These are phyloP conservation scores for Stellera chamaejasme DNA, from an alignment of 345 rosid species.

Conservation along the genomic window DNA sequence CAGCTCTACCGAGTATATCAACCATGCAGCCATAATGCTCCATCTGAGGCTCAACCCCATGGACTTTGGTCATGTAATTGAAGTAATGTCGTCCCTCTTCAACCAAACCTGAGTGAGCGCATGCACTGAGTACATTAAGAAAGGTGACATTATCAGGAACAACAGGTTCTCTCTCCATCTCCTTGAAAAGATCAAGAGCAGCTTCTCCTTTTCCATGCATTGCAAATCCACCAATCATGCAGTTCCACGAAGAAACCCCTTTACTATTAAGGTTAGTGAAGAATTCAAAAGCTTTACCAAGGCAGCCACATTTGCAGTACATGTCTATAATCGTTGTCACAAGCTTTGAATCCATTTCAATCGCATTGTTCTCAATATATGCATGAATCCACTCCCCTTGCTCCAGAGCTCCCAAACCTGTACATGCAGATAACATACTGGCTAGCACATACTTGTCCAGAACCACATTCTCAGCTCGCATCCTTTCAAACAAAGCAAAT, in stretches of 20 bases:
- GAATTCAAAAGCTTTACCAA: constrained; percentile 33
- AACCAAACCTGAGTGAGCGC: constrained; percentile 38
- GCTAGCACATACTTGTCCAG: constrained; percentile 35
- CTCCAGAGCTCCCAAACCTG: constrained; percentile 32
- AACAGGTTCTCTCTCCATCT: constrained; percentile 23
- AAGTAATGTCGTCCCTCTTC: constrained; percentile 26
- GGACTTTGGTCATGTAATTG: constrained; percentile 18
- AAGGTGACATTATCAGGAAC: constrained; percentile 32
- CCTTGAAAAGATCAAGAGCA: constrained; percentile 27
- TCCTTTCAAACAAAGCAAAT: constrained; percentile 37
- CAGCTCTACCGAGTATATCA: constrained; percentile 39
- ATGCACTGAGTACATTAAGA: constrained; percentile 32
- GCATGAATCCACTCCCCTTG: constrained; percentile 34
- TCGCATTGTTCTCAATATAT: constrained; percentile 20
- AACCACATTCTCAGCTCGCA: constrained; percentile 25
- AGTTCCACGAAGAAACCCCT: constrained; percentile 31
- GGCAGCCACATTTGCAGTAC: constrained; percentile 43
- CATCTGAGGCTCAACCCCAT: constrained; percentile 19
- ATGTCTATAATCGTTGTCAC: constrained; percentile 37
- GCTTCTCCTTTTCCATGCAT: constrained; percentile 30
- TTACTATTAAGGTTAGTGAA: constrained; percentile 17
- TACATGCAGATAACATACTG: constrained; percentile 33
- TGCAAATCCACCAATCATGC: constrained; percentile 40
- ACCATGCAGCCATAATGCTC: constrained; percentile 39
- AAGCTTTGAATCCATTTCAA: constrained; percentile 28